Evolutionary conservation across 2,329 filamentous ascomycete genomes (phyloP).

Genomic region (Blastomyces silverae): DNA sequence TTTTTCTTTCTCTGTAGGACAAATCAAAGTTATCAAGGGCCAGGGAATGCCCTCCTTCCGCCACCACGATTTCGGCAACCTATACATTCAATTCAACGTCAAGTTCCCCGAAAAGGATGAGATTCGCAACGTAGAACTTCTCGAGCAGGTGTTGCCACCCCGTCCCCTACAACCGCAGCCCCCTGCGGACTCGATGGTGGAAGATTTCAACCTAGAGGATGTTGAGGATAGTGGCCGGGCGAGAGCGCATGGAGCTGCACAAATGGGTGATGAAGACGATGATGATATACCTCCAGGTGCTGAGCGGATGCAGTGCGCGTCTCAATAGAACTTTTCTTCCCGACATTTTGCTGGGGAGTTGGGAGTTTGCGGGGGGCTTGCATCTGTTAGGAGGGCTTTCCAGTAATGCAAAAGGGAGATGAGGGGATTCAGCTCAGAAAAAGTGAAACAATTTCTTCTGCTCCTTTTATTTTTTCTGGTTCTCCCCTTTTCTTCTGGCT

Average conservation of each 20-base stretch:
- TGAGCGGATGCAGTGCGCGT: constrained; percentile 48
- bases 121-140: constrained; percentile 63
- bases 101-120: constrained; percentile 82
- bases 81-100: constrained; percentile 96
- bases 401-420: not conserved
- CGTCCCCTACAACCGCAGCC: constrained; percentile 59
- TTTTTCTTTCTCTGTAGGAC: constrained; percentile 50
- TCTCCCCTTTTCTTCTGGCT: no score
- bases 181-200: constrained; percentile 80
- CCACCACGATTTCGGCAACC: constrained; percentile 91
- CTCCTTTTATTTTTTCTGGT: not conserved
- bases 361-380: not conserved
- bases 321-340: constrained; percentile 37
- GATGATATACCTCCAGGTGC: constrained; percentile 44
- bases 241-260: constrained; percentile 60
- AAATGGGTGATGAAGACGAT: constrained; percentile 66
- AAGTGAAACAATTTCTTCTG: not conserved
- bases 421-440: not conserved
- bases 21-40: constrained; percentile 87
- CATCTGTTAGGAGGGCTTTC: not conserved
- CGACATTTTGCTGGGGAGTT: not conserved
- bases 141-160: constrained; percentile 78
- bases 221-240: constrained; percentile 63
- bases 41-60: constrained; percentile 97
- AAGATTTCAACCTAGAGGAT: constrained; percentile 80